Evolutionary conservation across 2,329 filamentous ascomycete species (phyloP), one percentile per base, ranked within the genome.

Genomic region (Rutstroemia sydowiana): DNA sequence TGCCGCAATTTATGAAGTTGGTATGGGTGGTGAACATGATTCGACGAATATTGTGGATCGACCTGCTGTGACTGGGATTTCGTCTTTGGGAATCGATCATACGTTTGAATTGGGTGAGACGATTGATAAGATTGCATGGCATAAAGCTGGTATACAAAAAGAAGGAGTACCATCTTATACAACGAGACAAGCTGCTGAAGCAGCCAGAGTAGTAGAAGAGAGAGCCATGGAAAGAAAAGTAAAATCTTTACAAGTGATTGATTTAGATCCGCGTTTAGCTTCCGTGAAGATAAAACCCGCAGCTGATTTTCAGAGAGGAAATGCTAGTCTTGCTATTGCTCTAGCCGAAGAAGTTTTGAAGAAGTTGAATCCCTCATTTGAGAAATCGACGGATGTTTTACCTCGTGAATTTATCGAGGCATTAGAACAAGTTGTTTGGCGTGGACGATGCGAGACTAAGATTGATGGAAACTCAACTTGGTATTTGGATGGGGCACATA

Each of bases 401-500:
- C 80, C 87, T 0, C 66, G 69, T 10, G 77, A 83, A 58, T 87
- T 96, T 63, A 71, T 82, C 21, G 73, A 78, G 13, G 93, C 90
- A 0, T 72, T 98, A 1, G 83, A 92, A 65, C 71, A 80, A 59
- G 85, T 89, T 2, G 79, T 82, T 2, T 87, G 90, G 72, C 79
- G 89, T 37, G 93, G 92, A 3, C 78, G 93, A 42, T 96, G 91
- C 64, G 80, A 85, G 58, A 70, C 76, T 37, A 80, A 77, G 61
- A 59, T 68, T 3, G 77, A 81, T 55, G 73, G 72, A 2, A 73
- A 75, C 14, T 72, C 95, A 5, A 76, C 75, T 14, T 98, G 92
- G 91, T 86, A 91, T 64, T 79, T 98, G 18, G 93, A 98, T 65
- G 91, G 93, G 8, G 93, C 90, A 2, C 93, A 98, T 69, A 98